phyloP scores from a whole-genome alignment of 257 asterid genomes.

The Parsonsia alboflavescens region DNA sequence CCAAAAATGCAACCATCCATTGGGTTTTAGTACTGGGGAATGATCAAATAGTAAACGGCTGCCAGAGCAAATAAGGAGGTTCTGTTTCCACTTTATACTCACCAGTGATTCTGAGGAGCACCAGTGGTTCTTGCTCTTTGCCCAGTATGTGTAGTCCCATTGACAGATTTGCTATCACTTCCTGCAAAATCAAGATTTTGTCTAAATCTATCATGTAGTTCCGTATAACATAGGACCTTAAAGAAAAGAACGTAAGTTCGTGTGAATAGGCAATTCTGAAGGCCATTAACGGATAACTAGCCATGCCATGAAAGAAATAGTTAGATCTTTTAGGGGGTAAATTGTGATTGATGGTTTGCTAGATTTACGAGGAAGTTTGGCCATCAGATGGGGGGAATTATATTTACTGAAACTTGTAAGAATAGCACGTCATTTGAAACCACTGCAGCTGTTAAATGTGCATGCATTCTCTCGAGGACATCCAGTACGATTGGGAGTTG shows the following conservation, averaged over 20 bases:
- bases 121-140: conserved; percentile 92
- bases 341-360: neutral
- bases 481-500: conserved; percentile 60
- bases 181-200: conserved; percentile 35
- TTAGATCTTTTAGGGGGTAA: neutral
- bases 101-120: conserved; percentile 98
- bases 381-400: neutral
- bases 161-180: conserved; percentile 84
- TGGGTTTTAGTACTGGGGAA: neutral
- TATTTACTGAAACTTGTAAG: conserved; percentile 32
- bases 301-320: neutral
- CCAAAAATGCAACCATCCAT: conserved; percentile 53
- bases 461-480: conserved; percentile 85
- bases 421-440: conserved; percentile 85
- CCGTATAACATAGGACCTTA: neutral
- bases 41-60: neutral
- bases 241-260: neutral
- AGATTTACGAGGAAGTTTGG: neutral
- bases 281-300: neutral
- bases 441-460: conserved; percentile 92
- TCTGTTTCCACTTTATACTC: neutral
- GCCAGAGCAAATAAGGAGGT: neutral
- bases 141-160: conserved; percentile 93
- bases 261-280: neutral
- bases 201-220: neutral